These are phyloP conservation scores for Xylariales sp. DNA, from an alignment of 2,329 filamentous ascomycete genomes.

Conservation along the genomic window DNA sequence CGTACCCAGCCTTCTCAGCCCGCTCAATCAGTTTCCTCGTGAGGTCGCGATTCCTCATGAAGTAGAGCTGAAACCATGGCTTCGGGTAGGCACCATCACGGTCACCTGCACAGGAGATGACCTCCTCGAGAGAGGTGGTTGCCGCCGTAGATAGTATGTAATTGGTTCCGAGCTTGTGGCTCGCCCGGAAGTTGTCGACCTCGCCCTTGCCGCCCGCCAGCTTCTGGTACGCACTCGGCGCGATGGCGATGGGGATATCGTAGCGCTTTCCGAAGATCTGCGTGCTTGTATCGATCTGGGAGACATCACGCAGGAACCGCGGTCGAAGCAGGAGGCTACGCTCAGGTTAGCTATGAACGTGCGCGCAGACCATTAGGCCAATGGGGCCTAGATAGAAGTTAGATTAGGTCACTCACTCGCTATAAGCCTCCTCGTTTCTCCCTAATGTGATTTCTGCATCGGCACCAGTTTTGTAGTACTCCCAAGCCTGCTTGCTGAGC, in stretches of 20 bases:
- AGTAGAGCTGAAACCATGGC: slow-evolving; percentile 36
- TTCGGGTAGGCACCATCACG: background rate
- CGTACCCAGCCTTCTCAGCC: slow-evolving; percentile 38
- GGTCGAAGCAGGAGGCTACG: background rate
- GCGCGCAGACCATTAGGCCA: background rate
- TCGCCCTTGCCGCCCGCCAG: background rate
- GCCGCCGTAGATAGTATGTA: background rate
- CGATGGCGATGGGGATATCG: slow-evolving; percentile 1
- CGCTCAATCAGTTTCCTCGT: slow-evolving; percentile 34
- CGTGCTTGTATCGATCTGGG: background rate
- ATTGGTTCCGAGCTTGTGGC: background rate
- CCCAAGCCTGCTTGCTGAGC: background rate
- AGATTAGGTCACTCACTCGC: no score
- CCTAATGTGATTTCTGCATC: background rate
- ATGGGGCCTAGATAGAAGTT: no score
- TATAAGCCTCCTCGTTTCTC: background rate
- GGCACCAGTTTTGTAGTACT: background rate
- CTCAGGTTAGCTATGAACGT: background rate
- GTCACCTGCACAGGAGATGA: background rate
- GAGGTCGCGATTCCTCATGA: slow-evolving; percentile 41
- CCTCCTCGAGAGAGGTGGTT: background rate
- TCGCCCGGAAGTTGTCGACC: background rate
- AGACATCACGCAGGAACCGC: background rate
- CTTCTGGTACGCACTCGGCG: slow-evolving; percentile 1
- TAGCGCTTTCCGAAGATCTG: background rate